These are phyloP conservation scores for Cladosporium sp. DNA, from an alignment of 2,329 filamentous ascomycete genomes.

Conservation along the genomic window DNA sequence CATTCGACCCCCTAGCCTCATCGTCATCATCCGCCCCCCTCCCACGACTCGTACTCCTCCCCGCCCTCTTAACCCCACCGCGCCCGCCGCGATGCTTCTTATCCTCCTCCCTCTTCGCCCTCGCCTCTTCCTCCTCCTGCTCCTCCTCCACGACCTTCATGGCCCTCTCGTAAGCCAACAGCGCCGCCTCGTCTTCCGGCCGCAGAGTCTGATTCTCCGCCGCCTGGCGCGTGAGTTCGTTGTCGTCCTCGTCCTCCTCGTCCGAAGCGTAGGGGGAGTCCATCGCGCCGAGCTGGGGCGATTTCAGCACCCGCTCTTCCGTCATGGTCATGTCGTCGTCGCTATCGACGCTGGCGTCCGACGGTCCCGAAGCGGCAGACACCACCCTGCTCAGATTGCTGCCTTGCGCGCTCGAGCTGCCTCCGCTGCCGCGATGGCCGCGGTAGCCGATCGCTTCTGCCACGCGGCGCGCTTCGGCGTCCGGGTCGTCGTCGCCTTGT, in stretches of 20 bases:
- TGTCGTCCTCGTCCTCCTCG: conserved; percentile 25
- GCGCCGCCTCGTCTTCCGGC: conserved; percentile 32
- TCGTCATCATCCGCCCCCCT: conserved; percentile 23
- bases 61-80: conserved; percentile 16
- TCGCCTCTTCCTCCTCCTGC: conserved; percentile 27
- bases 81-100: conserved; percentile 8
- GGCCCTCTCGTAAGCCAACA: conserved; percentile 31
- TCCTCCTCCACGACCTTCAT: conserved; percentile 30
- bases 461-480: conserved; percentile 37
- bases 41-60: conserved; percentile 19
- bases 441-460: conserved; percentile 36
- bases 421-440: conserved; percentile 9
- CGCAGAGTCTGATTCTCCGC: conserved; percentile 25
- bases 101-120: conserved; percentile 22
- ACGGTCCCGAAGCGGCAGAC: conserved; percentile 24
- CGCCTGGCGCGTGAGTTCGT: conserved; percentile 13
- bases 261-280: conserved; percentile 24
- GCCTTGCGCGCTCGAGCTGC: conserved; percentile 16
- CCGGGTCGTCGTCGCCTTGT: conserved; percentile 24
- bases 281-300: conserved; percentile 28
- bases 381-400: conserved; percentile 23
- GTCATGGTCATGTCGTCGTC: conserved; percentile 10
- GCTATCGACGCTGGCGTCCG: conserved; percentile 18
- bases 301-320: conserved; percentile 27
- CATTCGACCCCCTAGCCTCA: conserved; percentile 28